Percentiles rank a stretch among this genome's conserved stretches.
phyloP scores from a whole-genome alignment of 169 alveolate species.

The Cryptosporidium viatorum region DNA sequence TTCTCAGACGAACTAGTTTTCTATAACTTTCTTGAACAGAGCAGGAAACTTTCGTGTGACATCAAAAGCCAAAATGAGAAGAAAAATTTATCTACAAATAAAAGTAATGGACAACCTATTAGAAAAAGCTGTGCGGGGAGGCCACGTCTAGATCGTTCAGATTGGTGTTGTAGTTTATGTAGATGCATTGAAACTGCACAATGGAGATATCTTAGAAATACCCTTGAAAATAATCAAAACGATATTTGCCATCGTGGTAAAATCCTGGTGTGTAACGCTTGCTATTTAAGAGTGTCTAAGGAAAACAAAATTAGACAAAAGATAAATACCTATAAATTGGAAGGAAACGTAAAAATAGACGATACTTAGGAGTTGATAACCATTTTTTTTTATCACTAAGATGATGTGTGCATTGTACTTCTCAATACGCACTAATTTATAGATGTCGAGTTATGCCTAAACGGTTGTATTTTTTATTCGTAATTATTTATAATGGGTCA shows the following conservation, averaged over 20 bases:
- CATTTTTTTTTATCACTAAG: not conserved
- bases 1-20: slow-evolving; percentile 55
- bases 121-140: slow-evolving; percentile 73
- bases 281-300: slow-evolving; percentile 76
- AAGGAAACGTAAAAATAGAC: slow-evolving; percentile 59
- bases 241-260: slow-evolving; percentile 71
- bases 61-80: slow-evolving; percentile 52
- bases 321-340: slow-evolving; percentile 35
- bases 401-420: slow-evolving; percentile 44
- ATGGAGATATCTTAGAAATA: slow-evolving; percentile 69
- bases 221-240: slow-evolving; percentile 39
- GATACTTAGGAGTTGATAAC: slow-evolving; percentile 30
- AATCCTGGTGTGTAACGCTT: slow-evolving; percentile 77
- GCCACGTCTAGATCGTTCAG: slow-evolving; percentile 70
- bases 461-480: not conserved
- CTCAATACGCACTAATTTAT: slow-evolving; percentile 16
- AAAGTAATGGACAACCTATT: slow-evolving; percentile 32
- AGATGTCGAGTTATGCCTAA: not conserved
- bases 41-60: slow-evolving; percentile 60
- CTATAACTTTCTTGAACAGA: slow-evolving; percentile 59
- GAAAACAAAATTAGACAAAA: slow-evolving; percentile 73
- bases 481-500: slow-evolving; percentile 30
- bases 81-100: slow-evolving; percentile 35
- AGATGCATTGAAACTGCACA: slow-evolving; percentile 71
- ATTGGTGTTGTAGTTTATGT: slow-evolving; percentile 74